Percentiles rank a stretch among this genome's conserved stretches.
Conservation (phyloP, 129 eudicot species). For the Escallonia herrerae region DNA sequence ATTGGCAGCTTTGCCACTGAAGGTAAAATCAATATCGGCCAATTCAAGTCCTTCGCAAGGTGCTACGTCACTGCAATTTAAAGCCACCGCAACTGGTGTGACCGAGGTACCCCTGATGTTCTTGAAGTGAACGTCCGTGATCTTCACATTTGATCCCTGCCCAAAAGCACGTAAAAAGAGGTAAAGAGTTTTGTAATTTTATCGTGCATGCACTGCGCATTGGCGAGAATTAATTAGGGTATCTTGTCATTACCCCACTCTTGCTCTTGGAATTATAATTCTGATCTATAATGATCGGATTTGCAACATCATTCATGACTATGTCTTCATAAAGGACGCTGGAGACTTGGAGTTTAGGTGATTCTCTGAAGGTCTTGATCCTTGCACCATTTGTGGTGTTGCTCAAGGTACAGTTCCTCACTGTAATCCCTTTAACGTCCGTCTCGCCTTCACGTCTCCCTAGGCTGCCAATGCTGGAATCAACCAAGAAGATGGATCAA, state of each 20-base stretch:
- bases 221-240: too few species aligned
- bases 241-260: not conserved
- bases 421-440: conserved; percentile 11
- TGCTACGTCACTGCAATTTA: conserved; percentile 28
- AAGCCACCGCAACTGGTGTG: conserved; percentile 5
- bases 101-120: conserved; percentile 37
- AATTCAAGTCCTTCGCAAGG: conserved; percentile 39
- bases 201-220: too few species aligned
- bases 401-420: conserved; percentile 16
- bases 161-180: not conserved
- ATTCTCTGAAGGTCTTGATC: conserved; percentile 41
- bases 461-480: conserved; percentile 23
- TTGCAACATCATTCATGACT: conserved; percentile 23
- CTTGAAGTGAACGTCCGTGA: conserved; percentile 40
- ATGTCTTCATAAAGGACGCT: conserved; percentile 25
- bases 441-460: conserved; percentile 12
- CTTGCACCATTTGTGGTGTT: conserved; percentile 29
- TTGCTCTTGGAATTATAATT: conserved; percentile 16
- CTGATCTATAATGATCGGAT: conserved; percentile 50
- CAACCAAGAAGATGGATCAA: not conserved
- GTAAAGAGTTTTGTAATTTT: not conserved
- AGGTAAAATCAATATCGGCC: conserved; percentile 14
- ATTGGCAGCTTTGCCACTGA: not conserved
- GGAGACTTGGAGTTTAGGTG: conserved; percentile 12
- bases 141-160: conserved; percentile 39